A percentile compares a stretch with the other conserved stretches of the same genome.
Conservation (phyloP, 345 rosid genomes). For the Barbarea vulgaris region DNA sequence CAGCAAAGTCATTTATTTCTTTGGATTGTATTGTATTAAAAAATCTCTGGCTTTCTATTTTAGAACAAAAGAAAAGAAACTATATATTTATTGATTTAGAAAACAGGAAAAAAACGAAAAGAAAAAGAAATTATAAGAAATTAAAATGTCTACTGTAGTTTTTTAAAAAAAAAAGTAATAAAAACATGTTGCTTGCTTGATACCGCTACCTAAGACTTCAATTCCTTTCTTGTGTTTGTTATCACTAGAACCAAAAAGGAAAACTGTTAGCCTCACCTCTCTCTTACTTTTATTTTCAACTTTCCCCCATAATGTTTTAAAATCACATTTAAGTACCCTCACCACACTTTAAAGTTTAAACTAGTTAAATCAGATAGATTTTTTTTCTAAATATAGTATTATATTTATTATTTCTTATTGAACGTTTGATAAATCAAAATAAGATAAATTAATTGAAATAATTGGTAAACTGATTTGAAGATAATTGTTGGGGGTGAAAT, state of each 20-base stretch:
- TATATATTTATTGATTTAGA: neutral
- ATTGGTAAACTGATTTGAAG: neutral
- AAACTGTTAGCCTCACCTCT: neutral
- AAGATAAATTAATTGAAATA: neutral
- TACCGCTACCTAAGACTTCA: constrained; percentile 17
- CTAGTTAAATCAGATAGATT: neutral
- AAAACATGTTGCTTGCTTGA: constrained; percentile 27
- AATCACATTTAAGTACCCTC: neutral
- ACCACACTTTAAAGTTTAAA: neutral
- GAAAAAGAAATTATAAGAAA: neutral
- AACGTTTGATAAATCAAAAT: neutral
- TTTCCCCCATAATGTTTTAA: neutral
- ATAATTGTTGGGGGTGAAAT: neutral
- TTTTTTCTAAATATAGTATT: neutral
- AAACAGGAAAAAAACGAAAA: neutral
- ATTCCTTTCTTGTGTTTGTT: constrained; percentile 33
- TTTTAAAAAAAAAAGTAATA: neutral
- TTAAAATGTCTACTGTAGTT: neutral
- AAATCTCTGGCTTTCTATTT: neutral
- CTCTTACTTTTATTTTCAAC: neutral
- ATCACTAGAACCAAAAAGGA: constrained; percentile 19
- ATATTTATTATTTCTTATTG: neutral
- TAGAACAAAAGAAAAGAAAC: neutral
- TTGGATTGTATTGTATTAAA: neutral
- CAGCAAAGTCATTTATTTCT: neutral